Evolutionary conservation across 768 basidiomycete genomes (phyloP), one percentile per base, ranked within the genome.

Genomic region (Galerina marginata): DNA sequence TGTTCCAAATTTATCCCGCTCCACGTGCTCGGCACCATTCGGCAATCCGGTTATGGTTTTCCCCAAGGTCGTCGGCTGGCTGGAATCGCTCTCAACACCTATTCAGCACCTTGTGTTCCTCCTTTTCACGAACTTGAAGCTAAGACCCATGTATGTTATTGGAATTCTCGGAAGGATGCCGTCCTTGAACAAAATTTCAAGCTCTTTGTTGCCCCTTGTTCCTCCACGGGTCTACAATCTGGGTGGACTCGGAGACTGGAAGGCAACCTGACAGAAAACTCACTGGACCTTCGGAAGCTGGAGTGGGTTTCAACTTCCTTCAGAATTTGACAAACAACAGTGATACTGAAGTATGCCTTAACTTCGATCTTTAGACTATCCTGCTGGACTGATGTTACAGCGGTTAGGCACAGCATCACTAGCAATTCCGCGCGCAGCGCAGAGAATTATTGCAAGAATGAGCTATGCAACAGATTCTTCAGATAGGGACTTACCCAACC

Each of bases 401-500:
- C 48, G 57, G 37, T 20, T 56, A 26, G 57, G 44, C 12, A 9
- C 26, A 56, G 6, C 12, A 11, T 42, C 54, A 56, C 20, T 3
- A 6, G 47, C 42, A 50, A 59, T 54, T 9, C 45, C 37, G 36
- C 52, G 12, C 9, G 29, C 26, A 11, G 15, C 53, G 37, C 54
- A 48, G 60, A 4, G 7, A 33, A 33, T 33, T 33, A 4, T 33
- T 33, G 25, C 56, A 38, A 53, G 29, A 20, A 53, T 53, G 51
- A 53, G 51, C 39, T 39, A 33, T 33, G 29, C 29, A 33, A 33
- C 29, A 33, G 29, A 33, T 33, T 33, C 29, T 33, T 33, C 29
- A 5, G 39, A 40, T 9, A 39, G 16, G 0, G 51, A 29, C 14
- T 14, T 3, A 2, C 47, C 69, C 37, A 81, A 81, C 61, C 76